Percentiles rank a stretch among this genome's conserved stretches.
Conservation (phyloP, 257 asterid species). For the Solanum habrochaites region DNA sequence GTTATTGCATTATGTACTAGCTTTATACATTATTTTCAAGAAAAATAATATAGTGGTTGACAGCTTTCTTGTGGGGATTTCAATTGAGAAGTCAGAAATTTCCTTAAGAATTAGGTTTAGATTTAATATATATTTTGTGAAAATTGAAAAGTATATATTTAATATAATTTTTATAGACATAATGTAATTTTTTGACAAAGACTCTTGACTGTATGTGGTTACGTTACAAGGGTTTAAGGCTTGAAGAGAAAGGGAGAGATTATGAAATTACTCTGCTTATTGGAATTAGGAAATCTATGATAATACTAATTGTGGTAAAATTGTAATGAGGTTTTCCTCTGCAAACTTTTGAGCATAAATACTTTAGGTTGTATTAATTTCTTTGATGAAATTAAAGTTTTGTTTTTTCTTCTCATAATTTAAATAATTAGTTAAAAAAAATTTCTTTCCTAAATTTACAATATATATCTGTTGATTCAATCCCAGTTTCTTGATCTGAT, state of each 20-base stretch:
- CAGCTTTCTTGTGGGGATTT: background rate
- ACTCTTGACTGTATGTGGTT: background rate
- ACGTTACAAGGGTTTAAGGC: background rate
- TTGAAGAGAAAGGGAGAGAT: background rate
- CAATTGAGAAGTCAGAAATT: background rate
- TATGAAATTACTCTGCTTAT: background rate
- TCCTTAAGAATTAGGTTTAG: too few relatives aligned
- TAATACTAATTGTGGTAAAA: background rate
- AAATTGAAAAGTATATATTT: background rate
- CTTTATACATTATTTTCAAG: background rate
- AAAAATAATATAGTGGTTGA: background rate
- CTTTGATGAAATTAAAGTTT: background rate
- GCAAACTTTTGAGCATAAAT: background rate
- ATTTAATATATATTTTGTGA: too few relatives aligned
- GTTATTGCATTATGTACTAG: background rate
- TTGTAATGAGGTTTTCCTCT: background rate
- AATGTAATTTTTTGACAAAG: too few relatives aligned
- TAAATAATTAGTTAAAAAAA: too few relatives aligned
- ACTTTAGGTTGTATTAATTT: background rate
- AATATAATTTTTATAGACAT: fast-evolving
- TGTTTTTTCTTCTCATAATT: background rate
- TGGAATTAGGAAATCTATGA: background rate
- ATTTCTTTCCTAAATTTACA: too few relatives aligned
- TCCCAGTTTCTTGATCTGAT: too few relatives aligned
- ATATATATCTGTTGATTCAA: too few relatives aligned